These are phyloP conservation scores for Russula olivacea DNA, from an alignment of 768 basidiomycete species.

Conservation along the genomic window DNA sequence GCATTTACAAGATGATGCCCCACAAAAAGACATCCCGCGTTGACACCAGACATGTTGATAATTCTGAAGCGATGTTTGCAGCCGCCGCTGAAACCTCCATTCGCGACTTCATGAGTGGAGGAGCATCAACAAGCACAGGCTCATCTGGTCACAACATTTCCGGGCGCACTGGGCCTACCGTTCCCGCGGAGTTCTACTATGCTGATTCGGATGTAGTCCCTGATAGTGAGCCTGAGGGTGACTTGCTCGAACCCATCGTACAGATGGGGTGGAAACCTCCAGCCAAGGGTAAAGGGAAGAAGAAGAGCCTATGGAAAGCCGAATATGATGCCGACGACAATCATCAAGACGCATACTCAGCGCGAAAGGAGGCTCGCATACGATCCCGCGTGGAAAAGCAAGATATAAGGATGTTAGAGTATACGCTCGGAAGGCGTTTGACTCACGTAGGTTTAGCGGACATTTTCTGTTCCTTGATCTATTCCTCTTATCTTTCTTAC, in stretches of 20 bases:
- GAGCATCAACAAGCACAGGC: conserved; percentile 27
- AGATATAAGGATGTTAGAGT: conserved; percentile 35
- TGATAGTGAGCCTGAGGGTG: conserved; percentile 7
- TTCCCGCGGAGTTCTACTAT: conserved; percentile 50
- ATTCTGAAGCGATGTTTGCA: conserved; percentile 37
- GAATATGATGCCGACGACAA: conserved; percentile 12
- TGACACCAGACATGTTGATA: conserved; percentile 7
- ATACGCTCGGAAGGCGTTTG: conserved; percentile 65
- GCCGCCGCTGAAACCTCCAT: conserved; percentile 54
- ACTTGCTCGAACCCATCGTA: conserved; percentile 5
- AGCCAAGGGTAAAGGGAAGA: conserved; percentile 35
- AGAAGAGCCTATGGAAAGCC: conserved; percentile 25
- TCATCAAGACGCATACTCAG: conserved; percentile 11
- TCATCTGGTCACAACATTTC: conserved; percentile 35
- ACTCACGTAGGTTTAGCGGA: conserved; percentile 49
- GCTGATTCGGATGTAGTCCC: conserved; percentile 29
- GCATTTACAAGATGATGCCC: conserved; percentile 3
- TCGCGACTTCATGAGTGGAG: conserved; percentile 27
- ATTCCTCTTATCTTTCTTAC: conserved; percentile 13
- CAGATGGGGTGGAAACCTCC: conserved; percentile 32
- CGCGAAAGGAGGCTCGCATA: conserved; percentile 13
- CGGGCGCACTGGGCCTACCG: conserved; percentile 39
- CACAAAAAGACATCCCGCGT: background rate
- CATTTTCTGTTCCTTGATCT: background rate
- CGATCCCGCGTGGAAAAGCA: conserved; percentile 22